Base-by-base conservation (phyloP, 306 rosid species). In the Erythrophleum fordii region DNA sequence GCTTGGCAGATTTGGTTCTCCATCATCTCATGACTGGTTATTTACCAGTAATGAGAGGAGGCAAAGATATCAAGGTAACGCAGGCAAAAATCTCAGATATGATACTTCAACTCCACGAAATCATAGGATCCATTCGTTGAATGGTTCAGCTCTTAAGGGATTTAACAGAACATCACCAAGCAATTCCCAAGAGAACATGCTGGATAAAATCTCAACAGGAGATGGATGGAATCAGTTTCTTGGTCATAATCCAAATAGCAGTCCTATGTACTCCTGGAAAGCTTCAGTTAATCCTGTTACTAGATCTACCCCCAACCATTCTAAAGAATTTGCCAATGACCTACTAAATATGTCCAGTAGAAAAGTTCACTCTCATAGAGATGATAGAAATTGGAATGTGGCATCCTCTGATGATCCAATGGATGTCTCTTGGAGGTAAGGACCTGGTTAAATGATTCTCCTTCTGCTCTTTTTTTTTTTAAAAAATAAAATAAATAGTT, bases 341-440 rank as follows among this genome's bases (percentile, higher is more conserved):
- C 67, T 69, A 53, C 80, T 66, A 13, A 89, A 80, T 76, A 73
- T 73, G 68, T 77, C 84, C 71, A 73, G 87, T 67, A 88, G 86
- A 83, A 80, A 65, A 44, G 69, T 79, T 28, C 92, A 80, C 44
- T 82, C 86, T 6, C 88, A 64, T 69, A 80, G 66, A 86, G 91
- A 88, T 64, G 86, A 81, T 74, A 83, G 81, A 71, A 81, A 77
- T 62, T 80, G 87, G 96, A 82, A 86, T 26, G 22, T 59, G 17
- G 75, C 37, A 78, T 75, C 90, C 44, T 72, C 90, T 79, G 85
- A 92, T 65, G 89, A 92, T 67, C 82, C 87, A 35, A 87, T 89
- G 94, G 92, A 88, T 56, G 72, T 84, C 56, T 86, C 95, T 64
- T 81, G 55, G 87, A 87, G 93, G 98, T 96, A 81, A 86, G 82